Evolutionary conservation across 2,329 filamentous ascomycete species (phyloP), one percentile per base, ranked within the genome.

Genomic region (Aureobasidium sp.): DNA sequence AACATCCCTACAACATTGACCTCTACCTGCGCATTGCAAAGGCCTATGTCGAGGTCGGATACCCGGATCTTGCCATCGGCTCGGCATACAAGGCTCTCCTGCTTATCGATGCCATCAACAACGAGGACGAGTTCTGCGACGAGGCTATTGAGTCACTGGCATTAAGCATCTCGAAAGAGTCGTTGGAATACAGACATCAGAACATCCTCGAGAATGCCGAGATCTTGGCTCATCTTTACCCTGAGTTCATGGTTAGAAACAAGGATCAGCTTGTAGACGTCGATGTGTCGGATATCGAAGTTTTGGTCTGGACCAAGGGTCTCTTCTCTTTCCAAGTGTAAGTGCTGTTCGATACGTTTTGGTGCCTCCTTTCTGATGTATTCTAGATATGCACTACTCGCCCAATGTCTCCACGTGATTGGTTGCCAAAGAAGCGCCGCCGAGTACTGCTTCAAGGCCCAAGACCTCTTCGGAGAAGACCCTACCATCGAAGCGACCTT

Each of bases 51-150:
- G 79, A 85, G 49, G 81, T 97, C 51, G 90, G 86, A 41, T 97
- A 96, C 73, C 90, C 91, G 0, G 94, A 99, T 73, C 83, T 99
- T 42, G 91, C 91, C 5, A 87, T 88, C 12, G 90, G 91, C 37
- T 92, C 97, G 78, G 90, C 91, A 5, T 97, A 97, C 73, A 87
- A 89, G 61, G 91, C 92, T 1, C 81, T 97, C n/a, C 83, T 96
- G 4, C 78, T 99, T 51, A 83, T 89, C 17, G 93, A 97, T 70
- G 90, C 94, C 67, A 82, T 91, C 39, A 75, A 81, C 66, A 87
- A 94, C 61, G 89, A 93, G 65, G 83, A 84, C 42, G 91, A 97
- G 73, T 95, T 91, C 69, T 87, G 94, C 71, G 85, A 91, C 17
- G 77, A 83, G 67, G 86, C 87, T 9, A 67, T 80, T 7, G 82